Conservation (phyloP, 768 basidiomycete genomes). For the Kwoniella dejecticola region DNA sequence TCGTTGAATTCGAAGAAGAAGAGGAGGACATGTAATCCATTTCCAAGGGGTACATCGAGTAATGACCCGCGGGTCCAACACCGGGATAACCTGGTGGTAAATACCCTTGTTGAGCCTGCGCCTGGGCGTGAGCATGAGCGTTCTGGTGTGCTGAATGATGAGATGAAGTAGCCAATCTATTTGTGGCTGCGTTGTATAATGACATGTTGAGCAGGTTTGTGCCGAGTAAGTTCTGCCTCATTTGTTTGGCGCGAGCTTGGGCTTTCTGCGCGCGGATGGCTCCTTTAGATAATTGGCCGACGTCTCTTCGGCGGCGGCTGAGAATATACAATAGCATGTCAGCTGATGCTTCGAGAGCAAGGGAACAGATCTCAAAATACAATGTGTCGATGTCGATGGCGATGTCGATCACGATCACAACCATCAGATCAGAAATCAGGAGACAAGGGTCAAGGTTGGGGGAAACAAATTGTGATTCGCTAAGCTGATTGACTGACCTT, state of each 20-base stretch:
- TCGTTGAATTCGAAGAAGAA: no score
- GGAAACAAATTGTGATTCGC: background rate
- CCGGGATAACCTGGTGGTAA: background rate
- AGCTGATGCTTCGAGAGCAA: no score
- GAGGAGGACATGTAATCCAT: conserved; percentile 17
- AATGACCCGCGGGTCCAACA: background rate
- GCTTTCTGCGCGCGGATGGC: conserved; percentile 52
- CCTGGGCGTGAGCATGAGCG: background rate
- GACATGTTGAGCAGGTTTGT: conserved; percentile 43
- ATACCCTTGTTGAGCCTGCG: background rate
- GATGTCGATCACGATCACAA: no score
- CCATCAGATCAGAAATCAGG: background rate
- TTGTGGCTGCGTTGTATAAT: conserved; percentile 35
- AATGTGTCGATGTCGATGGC: no score
- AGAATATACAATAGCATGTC: background rate
- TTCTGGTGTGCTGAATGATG: conserved; percentile 13
- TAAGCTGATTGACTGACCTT: conserved; percentile 23
- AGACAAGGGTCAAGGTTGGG: no score
- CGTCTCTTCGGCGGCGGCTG: conserved; percentile 41
- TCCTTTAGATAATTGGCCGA: conserved; percentile 54
- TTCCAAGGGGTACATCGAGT: conserved; percentile 5
- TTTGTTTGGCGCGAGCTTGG: conserved; percentile 45
- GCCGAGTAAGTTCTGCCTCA: conserved; percentile 52
- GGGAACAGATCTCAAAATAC: no score
- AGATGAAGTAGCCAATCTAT: conserved; percentile 13